Conservation (phyloP, 2,329 filamentous ascomycete species). For the Chrysoporthe cubensis region DNA sequence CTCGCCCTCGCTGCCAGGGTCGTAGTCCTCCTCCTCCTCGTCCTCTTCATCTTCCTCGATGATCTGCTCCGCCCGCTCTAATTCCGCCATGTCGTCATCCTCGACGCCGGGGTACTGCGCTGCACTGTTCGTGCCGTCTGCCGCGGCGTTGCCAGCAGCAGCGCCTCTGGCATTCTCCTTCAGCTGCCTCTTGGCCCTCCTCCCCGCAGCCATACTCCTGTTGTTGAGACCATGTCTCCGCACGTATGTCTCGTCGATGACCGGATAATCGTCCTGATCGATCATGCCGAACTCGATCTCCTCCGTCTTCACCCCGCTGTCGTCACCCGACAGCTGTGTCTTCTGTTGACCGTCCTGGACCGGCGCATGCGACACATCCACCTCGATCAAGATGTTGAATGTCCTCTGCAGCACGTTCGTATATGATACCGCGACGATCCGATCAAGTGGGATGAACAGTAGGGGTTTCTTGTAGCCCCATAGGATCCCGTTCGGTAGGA, state of each 20-base stretch:
- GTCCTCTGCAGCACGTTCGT: slow-evolving; percentile 70
- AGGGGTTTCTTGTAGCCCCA: slow-evolving; percentile 75
- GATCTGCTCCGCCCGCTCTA: slow-evolving; percentile 56
- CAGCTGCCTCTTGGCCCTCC: slow-evolving; percentile 66
- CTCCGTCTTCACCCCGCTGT: slow-evolving; percentile 48
- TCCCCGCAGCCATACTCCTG: slow-evolving; percentile 69
- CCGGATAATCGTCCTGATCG: slow-evolving; percentile 68
- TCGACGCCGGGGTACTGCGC: slow-evolving; percentile 40
- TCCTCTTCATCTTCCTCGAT: slow-evolving; percentile 66
- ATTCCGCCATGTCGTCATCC: slow-evolving; percentile 50
- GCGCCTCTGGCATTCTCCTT: slow-evolving; percentile 61
- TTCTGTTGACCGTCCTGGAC: slow-evolving; percentile 28
- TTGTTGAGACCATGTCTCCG: slow-evolving; percentile 65
- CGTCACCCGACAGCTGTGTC: neutral
- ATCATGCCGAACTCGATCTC: slow-evolving; percentile 72
- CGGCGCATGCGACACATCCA: slow-evolving; percentile 44
- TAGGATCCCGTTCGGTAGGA: slow-evolving; percentile 67
- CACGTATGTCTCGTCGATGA: slow-evolving; percentile 66
- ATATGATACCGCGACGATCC: slow-evolving; percentile 67
- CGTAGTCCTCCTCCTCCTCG: slow-evolving; percentile 69
- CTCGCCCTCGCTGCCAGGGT: slow-evolving; percentile 64
- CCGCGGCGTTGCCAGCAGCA: slow-evolving; percentile 33
- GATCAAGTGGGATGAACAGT: slow-evolving; percentile 64
- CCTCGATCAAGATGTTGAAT: slow-evolving; percentile 69
- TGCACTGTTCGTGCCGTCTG: slow-evolving; percentile 43